Conservation (phyloP, 2,329 filamentous ascomycete species). For the Aspergillus sp. region DNA sequence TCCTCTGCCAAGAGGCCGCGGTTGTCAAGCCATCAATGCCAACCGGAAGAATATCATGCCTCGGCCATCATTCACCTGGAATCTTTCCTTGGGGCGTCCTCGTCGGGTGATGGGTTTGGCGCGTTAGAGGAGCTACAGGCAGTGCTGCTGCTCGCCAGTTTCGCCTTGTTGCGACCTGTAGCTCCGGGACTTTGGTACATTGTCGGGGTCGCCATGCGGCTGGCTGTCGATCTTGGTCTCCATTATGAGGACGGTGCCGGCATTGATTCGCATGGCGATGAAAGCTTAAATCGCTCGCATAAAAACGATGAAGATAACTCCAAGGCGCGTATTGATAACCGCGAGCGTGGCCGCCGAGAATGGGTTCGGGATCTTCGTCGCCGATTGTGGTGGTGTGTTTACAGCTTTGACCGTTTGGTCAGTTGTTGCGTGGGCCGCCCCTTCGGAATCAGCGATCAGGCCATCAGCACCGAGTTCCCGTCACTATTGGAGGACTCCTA, state of each 20-base stretch:
- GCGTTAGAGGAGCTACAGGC: slow-evolving; percentile 90
- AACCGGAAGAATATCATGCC: slow-evolving; percentile 94
- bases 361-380: slow-evolving; percentile 84
- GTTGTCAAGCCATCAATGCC: slow-evolving; percentile 61
- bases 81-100: slow-evolving; percentile 70
- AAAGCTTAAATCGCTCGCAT: slow-evolving; percentile 23
- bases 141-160: slow-evolving; percentile 85
- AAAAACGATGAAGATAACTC: slow-evolving; percentile 22
- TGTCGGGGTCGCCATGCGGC: slow-evolving; percentile 83
- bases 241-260: slow-evolving; percentile 86
- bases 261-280: slow-evolving; percentile 51
- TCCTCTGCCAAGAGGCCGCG: slow-evolving; percentile 50
- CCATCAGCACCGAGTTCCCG: slow-evolving; percentile 93
- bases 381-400: slow-evolving; percentile 95
- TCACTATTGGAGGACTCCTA: slow-evolving; percentile 83
- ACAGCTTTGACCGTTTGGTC: slow-evolving; percentile 91
- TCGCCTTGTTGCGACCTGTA: slow-evolving; percentile 86
- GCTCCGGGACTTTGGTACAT: slow-evolving; percentile 97
- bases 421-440: slow-evolving; percentile 91
- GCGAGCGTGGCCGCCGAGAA: slow-evolving; percentile 68
- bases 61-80: slow-evolving; percentile 91
- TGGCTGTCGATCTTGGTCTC: slow-evolving; percentile 87
- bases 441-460: slow-evolving; percentile 93
- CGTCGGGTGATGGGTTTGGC: slow-evolving; percentile 66
- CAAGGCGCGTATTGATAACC: slow-evolving; percentile 46